These are phyloP conservation scores for Astraeus odoratus DNA, from an alignment of 768 basidiomycete genomes.

Conservation along the genomic window DNA sequence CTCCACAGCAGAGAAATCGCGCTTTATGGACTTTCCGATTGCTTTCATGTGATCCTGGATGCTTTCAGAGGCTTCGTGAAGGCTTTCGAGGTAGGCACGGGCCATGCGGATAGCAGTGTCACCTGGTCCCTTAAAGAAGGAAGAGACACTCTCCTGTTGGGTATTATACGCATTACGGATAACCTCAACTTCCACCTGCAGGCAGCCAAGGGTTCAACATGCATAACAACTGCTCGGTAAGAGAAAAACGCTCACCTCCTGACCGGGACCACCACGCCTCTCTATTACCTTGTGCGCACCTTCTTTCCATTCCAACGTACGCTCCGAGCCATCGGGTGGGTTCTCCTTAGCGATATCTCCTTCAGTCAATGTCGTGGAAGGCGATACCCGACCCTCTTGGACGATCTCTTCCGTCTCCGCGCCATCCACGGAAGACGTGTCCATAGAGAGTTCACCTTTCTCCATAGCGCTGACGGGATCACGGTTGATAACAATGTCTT, in stretches of 20 bases:
- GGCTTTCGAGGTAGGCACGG: slow-evolving; percentile 9
- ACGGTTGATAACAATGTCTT: slow-evolving; percentile 81
- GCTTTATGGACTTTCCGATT: slow-evolving; percentile 11
- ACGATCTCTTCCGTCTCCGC: too few relatives aligned
- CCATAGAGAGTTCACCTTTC: slow-evolving; percentile 39
- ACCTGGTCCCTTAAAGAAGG: slow-evolving; percentile 1
- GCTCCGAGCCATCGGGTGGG: slow-evolving; percentile 39
- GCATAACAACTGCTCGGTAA: too few relatives aligned
- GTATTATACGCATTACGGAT: slow-evolving; percentile 35
- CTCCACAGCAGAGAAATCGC: slow-evolving; percentile 11
- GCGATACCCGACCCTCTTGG: slow-evolving; percentile 5
- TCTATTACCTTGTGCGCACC: slow-evolving; percentile 65
- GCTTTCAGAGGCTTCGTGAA: slow-evolving; percentile 11
- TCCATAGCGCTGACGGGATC: slow-evolving; percentile 54
- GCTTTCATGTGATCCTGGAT: slow-evolving; percentile 22
- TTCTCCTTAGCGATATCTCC: slow-evolving; percentile 25
- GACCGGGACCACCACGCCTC: slow-evolving; percentile 46
- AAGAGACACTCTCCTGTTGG: slow-evolving; percentile 4
- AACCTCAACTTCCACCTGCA: slow-evolving; percentile 59
- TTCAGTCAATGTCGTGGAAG: slow-evolving; percentile 2
- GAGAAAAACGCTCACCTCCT: slow-evolving; percentile 48
- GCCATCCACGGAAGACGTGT: too few relatives aligned
- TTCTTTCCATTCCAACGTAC: slow-evolving; percentile 57
- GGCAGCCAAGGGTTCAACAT: too few relatives aligned
- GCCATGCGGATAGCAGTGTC: slow-evolving; percentile 1